Conservation (phyloP, 139 green algal genomes). For the Tetradesmus lagerheimii region DNA sequence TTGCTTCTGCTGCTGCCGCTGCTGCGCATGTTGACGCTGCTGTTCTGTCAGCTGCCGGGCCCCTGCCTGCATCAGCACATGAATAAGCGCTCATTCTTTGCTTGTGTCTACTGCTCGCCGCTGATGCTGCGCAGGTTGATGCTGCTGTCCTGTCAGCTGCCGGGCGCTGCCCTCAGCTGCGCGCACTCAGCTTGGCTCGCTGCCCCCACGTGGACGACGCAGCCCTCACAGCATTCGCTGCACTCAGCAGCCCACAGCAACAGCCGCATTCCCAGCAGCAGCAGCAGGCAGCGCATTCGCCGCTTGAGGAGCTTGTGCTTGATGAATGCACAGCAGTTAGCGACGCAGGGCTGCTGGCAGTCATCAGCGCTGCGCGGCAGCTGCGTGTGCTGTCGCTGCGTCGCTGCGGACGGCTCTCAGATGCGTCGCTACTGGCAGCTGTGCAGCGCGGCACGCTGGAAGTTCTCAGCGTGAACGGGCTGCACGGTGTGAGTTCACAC, state of each 20-base stretch:
- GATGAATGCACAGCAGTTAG: conserved; percentile 56
- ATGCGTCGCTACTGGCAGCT: conserved; percentile 57
- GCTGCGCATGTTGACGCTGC: too few species aligned
- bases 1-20: too few species aligned
- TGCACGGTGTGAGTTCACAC: conserved; percentile 39
- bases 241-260: conserved; percentile 8
- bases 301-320: conserved; percentile 57
- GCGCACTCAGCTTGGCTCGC: conserved; percentile 45
- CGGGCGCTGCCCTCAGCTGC: conserved; percentile 18
- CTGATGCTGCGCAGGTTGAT: conserved; percentile 43
- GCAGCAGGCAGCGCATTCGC: not conserved
- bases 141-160: conserved; percentile 45
- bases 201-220: conserved; percentile 56
- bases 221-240: conserved; percentile 53
- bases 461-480: conserved; percentile 50
- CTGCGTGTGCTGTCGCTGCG: conserved; percentile 61
- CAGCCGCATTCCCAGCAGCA: not conserved
- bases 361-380: conserved; percentile 51
- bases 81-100: not conserved
- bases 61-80: too few species aligned
- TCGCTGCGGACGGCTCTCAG: conserved; percentile 59
- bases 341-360: conserved; percentile 51
- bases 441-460: conserved; percentile 51
- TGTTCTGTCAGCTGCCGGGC: too few species aligned
- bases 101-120: not conserved